Percentiles rank a stretch among this genome's conserved stretches.
Evolutionary conservation across 129 eudicot species (phyloP).

Genomic region (Helianthus tuberosus): DNA sequence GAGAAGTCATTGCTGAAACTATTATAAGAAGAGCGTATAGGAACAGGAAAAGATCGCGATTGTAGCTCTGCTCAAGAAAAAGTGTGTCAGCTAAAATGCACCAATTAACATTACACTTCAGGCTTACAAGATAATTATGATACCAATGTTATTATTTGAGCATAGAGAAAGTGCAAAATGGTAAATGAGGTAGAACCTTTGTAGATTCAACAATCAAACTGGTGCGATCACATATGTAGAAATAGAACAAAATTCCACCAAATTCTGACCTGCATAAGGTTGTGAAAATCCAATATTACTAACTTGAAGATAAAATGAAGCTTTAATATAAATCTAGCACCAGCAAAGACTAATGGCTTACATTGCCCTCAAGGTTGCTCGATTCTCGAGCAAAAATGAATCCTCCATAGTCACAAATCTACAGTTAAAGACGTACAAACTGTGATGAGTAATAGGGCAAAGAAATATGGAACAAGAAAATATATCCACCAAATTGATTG

Average conservation of each 20-base stretch:
- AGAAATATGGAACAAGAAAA: conserved; percentile 13
- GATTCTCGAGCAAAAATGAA: conserved; percentile 85
- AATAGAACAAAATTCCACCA: conserved; percentile 84
- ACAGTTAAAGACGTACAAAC: conserved; percentile 16
- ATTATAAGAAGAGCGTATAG: conserved; percentile 77
- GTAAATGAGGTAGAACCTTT: conserved; percentile 50
- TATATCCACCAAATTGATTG: conserved; percentile 15
- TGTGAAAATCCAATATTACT: conserved; percentile 19
- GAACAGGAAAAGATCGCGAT: conserved; percentile 87
- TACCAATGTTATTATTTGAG: neutral
- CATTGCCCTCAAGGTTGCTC: conserved; percentile 93
- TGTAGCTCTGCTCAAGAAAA: conserved; percentile 69
- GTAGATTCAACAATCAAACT: conserved; percentile 71
- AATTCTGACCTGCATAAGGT: conserved; percentile 83
- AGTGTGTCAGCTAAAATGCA: conserved; percentile 16
- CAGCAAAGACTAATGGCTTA: conserved; percentile 40
- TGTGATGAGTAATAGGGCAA: conserved; percentile 23
- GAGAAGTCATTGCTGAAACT: conserved; percentile 84
- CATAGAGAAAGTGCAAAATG: conserved; percentile 10
- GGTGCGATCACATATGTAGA: conserved; percentile 93
- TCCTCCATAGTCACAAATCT: conserved; percentile 95
- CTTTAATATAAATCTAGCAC: conserved; percentile 11
- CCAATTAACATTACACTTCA: neutral
- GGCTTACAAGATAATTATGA: neutral
- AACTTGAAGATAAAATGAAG: conserved; percentile 7